A percentile compares a stretch with the other conserved stretches of the same genome.
Conservation (phyloP, 2,329 filamentous ascomycete species). For the Penicillium sp. region DNA sequence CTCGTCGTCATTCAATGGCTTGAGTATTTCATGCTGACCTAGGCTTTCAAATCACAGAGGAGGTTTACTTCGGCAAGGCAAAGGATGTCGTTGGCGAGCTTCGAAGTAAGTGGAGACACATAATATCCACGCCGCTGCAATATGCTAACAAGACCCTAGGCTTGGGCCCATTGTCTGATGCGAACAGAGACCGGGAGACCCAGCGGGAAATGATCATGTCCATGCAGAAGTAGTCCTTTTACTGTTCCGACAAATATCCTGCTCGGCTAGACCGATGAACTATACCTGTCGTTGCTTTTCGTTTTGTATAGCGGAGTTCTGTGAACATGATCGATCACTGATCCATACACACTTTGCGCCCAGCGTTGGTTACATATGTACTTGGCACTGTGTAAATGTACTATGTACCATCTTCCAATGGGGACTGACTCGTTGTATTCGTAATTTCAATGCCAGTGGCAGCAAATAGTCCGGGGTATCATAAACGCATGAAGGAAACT, state of each 20-base stretch:
- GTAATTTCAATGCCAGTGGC: constrained; percentile 1
- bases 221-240: constrained; percentile 42
- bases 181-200: constrained; percentile 75
- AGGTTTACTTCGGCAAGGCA: constrained; percentile 99
- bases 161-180: constrained; percentile 77
- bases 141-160: constrained; percentile 36
- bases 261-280: constrained; percentile 9
- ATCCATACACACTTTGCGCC: background rate
- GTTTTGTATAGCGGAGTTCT: constrained; percentile 19
- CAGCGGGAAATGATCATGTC: constrained; percentile 82
- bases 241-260: background rate
- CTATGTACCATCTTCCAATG: constrained; percentile 9
- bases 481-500: constrained; percentile 1
- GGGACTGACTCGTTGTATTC: background rate
- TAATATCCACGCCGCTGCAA: background rate
- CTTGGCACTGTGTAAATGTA: background rate
- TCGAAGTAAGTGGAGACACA: constrained; percentile 59
- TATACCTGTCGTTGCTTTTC: constrained; percentile 11
- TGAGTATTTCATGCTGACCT: constrained; percentile 16
- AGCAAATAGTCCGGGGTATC: constrained; percentile 11
- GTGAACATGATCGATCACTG: constrained; percentile 12
- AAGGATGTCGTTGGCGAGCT: constrained; percentile 97
- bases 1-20: background rate
- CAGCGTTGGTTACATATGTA: background rate
- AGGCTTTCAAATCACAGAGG: constrained; percentile 52